Conservation (phyloP, 495 filamentous ascomycete species). For the Daldinia bambusicola region DNA sequence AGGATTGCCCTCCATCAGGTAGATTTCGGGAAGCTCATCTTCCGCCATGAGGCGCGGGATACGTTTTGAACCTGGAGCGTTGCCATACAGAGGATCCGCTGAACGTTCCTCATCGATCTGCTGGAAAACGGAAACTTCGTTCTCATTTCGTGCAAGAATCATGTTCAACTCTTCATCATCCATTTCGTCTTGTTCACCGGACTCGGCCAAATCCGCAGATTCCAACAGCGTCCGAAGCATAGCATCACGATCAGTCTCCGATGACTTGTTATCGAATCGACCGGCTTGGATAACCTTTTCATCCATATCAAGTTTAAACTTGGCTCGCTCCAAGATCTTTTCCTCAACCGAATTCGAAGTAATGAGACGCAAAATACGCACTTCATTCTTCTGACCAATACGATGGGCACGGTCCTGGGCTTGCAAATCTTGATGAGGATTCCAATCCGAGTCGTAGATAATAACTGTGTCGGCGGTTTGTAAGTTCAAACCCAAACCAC, state of each 20-base stretch:
- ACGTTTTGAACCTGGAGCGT: slow-evolving; percentile 65
- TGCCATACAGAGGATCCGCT: slow-evolving; percentile 74
- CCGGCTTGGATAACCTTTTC: slow-evolving; percentile 99
- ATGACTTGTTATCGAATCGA: slow-evolving; percentile 99
- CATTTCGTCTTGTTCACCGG: slow-evolving; percentile 88
- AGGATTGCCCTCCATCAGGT: slow-evolving; percentile 84
- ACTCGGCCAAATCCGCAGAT: slow-evolving; percentile 86
- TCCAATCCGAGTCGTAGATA: slow-evolving; percentile 99
- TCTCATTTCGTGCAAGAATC: slow-evolving; percentile 81
- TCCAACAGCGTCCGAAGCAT: slow-evolving; percentile 92
- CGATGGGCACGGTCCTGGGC: slow-evolving; percentile 99
- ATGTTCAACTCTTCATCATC: slow-evolving; percentile 97
- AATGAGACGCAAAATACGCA: slow-evolving; percentile 93
- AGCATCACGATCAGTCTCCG: slow-evolving; percentile 96
- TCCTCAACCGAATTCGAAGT: slow-evolving; percentile 97
- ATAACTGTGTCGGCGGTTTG: slow-evolving; percentile 99
- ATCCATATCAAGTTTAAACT: slow-evolving; percentile 98
- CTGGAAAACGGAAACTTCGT: slow-evolving; percentile 75
- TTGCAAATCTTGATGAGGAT: slow-evolving; percentile 98
- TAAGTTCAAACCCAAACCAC: slow-evolving; percentile 95
- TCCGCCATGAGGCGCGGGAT: slow-evolving; percentile 86
- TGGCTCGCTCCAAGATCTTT: slow-evolving; percentile 95
- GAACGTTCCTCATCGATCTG: slow-evolving; percentile 80
- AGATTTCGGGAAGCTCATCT: slow-evolving; percentile 90
- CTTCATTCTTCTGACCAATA: slow-evolving; percentile 99